Evolutionary conservation across 2,329 filamentous ascomycete species (phyloP).

Genomic region (Mollisia scopiformis): DNA sequence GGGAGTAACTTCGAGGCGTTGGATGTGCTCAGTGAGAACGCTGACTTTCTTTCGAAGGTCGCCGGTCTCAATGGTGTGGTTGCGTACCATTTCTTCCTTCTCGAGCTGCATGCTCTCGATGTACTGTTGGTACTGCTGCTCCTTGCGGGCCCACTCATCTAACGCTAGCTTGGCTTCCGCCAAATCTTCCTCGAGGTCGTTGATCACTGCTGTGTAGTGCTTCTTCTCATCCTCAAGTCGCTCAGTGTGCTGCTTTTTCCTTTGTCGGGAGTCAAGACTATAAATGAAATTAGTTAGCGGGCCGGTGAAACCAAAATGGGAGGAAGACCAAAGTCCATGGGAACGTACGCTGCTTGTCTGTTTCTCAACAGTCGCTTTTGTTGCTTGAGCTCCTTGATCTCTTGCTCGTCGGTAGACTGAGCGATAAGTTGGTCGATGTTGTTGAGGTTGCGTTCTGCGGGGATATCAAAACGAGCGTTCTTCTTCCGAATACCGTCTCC

Average conservation of each 20-base stretch:
- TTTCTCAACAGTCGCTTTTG: constrained; percentile 95
- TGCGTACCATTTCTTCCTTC: constrained; percentile 88
- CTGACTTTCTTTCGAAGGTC: constrained; percentile 92
- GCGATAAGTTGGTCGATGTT: constrained; percentile 95
- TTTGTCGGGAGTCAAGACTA: constrained; percentile 92
- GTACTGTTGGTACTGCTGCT: constrained; percentile 74
- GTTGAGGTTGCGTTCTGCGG: constrained; percentile 86
- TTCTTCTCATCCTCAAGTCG: constrained; percentile 97
- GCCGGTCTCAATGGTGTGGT: constrained; percentile 86
- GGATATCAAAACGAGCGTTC: constrained; percentile 97
- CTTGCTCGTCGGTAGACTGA: constrained; percentile 84
- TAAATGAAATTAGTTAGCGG: constrained; percentile 29
- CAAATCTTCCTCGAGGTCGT: constrained; percentile 78
- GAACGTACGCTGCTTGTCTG: constrained; percentile 89
- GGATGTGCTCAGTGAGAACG: constrained; percentile 74
- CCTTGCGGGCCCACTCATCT: constrained; percentile 72
- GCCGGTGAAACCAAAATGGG: constrained; percentile 13
- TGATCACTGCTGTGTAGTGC: constrained; percentile 77
- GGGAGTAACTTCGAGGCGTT: constrained; percentile 68
- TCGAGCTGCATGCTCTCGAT: constrained; percentile 79
- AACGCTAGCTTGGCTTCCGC: constrained; percentile 68
- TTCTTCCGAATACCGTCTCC: constrained; percentile 84
- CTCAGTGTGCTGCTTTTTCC: constrained; percentile 98
- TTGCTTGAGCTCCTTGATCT: constrained; percentile 98
- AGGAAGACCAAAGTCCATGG: constrained; percentile 31